phyloP scores from a whole-genome alignment of 108 stramenopile genomes.

The Discostella pseudostelligera region DNA sequence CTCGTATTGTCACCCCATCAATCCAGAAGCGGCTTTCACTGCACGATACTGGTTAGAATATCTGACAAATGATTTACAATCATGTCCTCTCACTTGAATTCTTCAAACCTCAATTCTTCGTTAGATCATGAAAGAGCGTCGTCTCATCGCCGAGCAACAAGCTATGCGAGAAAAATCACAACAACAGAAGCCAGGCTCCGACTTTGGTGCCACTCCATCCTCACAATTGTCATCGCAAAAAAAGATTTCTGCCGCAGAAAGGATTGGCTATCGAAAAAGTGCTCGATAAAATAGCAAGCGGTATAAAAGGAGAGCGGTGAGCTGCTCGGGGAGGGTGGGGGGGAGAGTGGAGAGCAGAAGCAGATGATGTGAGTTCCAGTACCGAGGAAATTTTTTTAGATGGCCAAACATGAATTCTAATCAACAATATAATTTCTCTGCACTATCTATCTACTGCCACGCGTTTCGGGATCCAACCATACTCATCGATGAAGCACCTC shows the following conservation, averaged over 20 bases:
- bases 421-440: neutral
- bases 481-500: neutral
- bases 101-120: neutral
- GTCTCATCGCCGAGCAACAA: constrained; percentile 25
- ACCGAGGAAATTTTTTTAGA: too few relatives aligned
- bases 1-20: too few relatives aligned
- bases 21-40: too few relatives aligned
- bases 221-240: constrained; percentile 22
- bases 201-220: constrained; percentile 15
- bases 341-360: too few relatives aligned
- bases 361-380: too few relatives aligned
- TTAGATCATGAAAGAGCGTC: constrained; percentile 39
- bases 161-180: constrained; percentile 11
- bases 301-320: neutral
- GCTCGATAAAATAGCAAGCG: neutral
- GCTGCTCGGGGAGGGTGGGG: neutral
- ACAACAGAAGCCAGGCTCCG: constrained; percentile 2
- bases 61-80: too few relatives aligned
- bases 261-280: constrained; percentile 29
- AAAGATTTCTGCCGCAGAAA: constrained; percentile 29
- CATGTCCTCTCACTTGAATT: neutral
- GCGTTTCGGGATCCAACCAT: neutral
- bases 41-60: too few relatives aligned
- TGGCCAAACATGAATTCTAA: neutral
- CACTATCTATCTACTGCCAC: neutral